phyloP scores from a whole-genome alignment of 2,329 filamentous ascomycete genomes.

The Microsporum audouinii region DNA sequence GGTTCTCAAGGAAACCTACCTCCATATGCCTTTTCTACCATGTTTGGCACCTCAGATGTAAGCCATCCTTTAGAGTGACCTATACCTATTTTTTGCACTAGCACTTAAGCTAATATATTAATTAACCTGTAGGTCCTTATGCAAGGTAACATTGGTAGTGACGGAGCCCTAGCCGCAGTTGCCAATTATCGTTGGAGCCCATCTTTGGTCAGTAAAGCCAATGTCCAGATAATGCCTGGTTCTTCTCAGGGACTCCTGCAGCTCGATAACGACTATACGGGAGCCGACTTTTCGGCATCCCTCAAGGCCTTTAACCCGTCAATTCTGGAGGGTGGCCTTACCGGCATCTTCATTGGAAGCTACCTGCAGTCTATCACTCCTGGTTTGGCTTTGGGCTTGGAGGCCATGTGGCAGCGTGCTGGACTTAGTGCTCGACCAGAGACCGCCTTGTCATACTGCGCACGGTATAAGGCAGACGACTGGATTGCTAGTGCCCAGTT shows the following conservation, averaged over 20 bases:
- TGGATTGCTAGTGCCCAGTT: slow-evolving; percentile 91
- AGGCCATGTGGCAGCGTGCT: slow-evolving; percentile 86
- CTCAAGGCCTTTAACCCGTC: slow-evolving; percentile 96
- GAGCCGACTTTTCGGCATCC: slow-evolving; percentile 83
- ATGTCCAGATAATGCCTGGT: slow-evolving; percentile 70
- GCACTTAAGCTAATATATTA: background rate
- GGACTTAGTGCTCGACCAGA: slow-evolving; percentile 80
- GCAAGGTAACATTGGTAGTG: slow-evolving; percentile 91
- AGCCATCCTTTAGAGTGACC: slow-evolving; percentile 22
- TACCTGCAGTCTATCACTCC: slow-evolving; percentile 91
- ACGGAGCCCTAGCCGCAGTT: slow-evolving; percentile 72
- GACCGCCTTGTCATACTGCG: slow-evolving; percentile 78
- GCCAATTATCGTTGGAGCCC: slow-evolving; percentile 87
- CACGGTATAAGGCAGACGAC: slow-evolving; percentile 78
- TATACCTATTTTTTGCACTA: background rate
- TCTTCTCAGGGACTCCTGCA: slow-evolving; percentile 76
- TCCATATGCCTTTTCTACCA: slow-evolving; percentile 86
- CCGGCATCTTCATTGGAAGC: slow-evolving; percentile 89
- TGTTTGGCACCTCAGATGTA: slow-evolving; percentile 90
- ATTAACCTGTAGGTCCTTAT: slow-evolving; percentile 62
- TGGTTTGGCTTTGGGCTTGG: slow-evolving; percentile 73
- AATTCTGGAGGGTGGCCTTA: slow-evolving; percentile 77
- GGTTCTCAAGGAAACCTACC: slow-evolving; percentile 70
- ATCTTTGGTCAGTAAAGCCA: slow-evolving; percentile 72
- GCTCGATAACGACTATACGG: slow-evolving; percentile 90